Conservation (phyloP, 805 yeast genomes). For the Teunomyces tritomae region DNA sequence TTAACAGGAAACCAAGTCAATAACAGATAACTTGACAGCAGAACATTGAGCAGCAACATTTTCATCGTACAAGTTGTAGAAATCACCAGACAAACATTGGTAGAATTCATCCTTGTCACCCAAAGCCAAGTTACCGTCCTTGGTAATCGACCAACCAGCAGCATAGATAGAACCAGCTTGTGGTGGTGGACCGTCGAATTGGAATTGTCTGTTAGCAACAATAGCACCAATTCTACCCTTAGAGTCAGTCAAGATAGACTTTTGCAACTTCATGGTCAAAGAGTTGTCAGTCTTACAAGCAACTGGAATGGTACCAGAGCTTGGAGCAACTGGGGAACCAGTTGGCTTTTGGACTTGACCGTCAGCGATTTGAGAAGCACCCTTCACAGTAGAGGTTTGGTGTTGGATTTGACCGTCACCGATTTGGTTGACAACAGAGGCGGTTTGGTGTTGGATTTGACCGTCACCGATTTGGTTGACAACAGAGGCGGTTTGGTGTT, state of each 20-base stretch:
- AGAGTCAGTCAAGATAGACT: constrained; percentile 54
- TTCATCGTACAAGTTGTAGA: constrained; percentile 76
- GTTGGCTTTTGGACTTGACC: constrained; percentile 30
- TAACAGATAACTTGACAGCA: constrained; percentile 56
- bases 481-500: constrained; percentile 28
- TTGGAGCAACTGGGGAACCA: constrained; percentile 10
- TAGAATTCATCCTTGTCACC: constrained; percentile 61
- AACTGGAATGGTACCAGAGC: constrained; percentile 7
- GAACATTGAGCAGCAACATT: constrained; percentile 52
- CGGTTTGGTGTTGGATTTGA: constrained; percentile 40
- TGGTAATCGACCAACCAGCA: constrained; percentile 31
- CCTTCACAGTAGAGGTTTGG: constrained; percentile 19
- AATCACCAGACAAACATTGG: constrained; percentile 73
- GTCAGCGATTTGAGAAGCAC: constrained; percentile 25
- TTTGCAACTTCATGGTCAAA: constrained; percentile 53
- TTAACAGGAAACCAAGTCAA: constrained; percentile 57
- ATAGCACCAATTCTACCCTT: constrained; percentile 72
- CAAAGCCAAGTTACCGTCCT: constrained; percentile 59
- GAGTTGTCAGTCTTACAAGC: constrained; percentile 30
- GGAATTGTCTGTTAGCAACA: constrained; percentile 81
- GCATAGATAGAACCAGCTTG: constrained; percentile 48
- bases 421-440: constrained; percentile 21
- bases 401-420: constrained; percentile 32
- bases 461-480: constrained; percentile 49
- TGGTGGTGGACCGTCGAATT: constrained; percentile 79